Evolutionary conservation across 2,329 filamentous ascomycete species (phyloP).

Genomic region (Raffaelea ambrosiae): DNA sequence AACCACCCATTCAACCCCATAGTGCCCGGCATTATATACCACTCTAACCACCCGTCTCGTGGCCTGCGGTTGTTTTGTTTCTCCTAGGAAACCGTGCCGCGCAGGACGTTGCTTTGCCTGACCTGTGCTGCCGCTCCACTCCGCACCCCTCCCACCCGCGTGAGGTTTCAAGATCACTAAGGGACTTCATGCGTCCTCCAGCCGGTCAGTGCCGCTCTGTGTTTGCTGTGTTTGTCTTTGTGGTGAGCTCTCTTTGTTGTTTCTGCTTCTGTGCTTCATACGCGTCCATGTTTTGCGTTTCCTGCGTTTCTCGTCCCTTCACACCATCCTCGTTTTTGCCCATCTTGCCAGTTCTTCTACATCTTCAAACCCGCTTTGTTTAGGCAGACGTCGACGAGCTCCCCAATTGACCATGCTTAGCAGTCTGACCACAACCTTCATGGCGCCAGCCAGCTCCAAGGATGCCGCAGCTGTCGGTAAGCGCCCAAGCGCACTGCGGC

Average conservation of each 20-base stretch:
- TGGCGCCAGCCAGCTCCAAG: conserved; percentile 18
- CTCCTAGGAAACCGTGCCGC: background rate
- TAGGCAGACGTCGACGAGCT: no score
- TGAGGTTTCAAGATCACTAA: conserved; percentile 11
- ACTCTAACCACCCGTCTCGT: background rate
- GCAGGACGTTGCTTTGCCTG: background rate
- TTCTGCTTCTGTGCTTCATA: background rate
- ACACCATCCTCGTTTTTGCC: background rate
- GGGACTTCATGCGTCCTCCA: conserved; percentile 9
- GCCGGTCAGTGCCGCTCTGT: background rate
- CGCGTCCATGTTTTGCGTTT: background rate
- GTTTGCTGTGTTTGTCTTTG: background rate
- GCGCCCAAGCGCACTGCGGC: conserved; percentile 18
- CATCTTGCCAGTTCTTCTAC: background rate
- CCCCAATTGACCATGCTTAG: conserved; percentile 14
- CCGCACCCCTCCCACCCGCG: conserved; percentile 1
- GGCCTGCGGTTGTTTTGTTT: background rate
- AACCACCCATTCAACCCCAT: no score
- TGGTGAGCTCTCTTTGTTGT: no score
- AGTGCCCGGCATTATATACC: background rate
- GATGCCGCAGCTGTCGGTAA: conserved; percentile 13
- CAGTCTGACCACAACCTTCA: conserved; percentile 20
- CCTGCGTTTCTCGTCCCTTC: background rate
- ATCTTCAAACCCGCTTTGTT: no score
- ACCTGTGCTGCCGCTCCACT: conserved; percentile 4